Evolutionary conservation across 2,329 filamentous ascomycete species (phyloP).

Genomic region (Aspergillus brasiliensis): DNA sequence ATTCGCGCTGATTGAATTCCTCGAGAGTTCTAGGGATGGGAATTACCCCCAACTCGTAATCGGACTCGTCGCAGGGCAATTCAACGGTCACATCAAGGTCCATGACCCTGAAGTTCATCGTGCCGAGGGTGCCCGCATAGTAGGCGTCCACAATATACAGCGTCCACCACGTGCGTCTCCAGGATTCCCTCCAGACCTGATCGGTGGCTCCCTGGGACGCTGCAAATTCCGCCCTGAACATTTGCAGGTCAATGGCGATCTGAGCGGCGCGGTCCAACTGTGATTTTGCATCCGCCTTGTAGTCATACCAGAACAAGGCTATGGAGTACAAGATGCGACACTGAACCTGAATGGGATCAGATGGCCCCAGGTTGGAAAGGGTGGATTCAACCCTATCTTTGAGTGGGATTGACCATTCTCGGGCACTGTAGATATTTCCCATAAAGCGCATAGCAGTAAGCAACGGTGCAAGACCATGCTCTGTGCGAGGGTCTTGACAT

Average conservation of each 20-base stretch:
- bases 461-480: constrained; percentile 22
- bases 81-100: constrained; percentile 29
- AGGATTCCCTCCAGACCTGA: constrained; percentile 42
- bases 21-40: constrained; percentile 29
- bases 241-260: constrained; percentile 27
- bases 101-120: constrained; percentile 25
- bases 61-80: constrained; percentile 38
- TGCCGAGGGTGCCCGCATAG: constrained; percentile 63
- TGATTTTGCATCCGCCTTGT: constrained; percentile 19
- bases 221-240: constrained; percentile 26
- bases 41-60: constrained; percentile 33
- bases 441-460: constrained; percentile 32
- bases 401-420: constrained; percentile 20
- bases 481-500: constrained; percentile 15
- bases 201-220: constrained; percentile 59
- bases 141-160: constrained; percentile 73
- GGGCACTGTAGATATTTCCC: constrained; percentile 27
- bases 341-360: constrained; percentile 20
- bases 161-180: constrained; percentile 48
- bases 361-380: constrained; percentile 8
- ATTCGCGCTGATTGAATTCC: constrained; percentile 38
- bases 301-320: constrained; percentile 28
- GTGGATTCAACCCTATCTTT: constrained; percentile 20
- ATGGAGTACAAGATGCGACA: constrained; percentile 31
- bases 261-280: constrained; percentile 24